A percentile compares a stretch with the other conserved stretches of the same genome.
Evolutionary conservation across 768 basidiomycete genomes (phyloP).

Genomic region (Dacryopinax spathularia): DNA sequence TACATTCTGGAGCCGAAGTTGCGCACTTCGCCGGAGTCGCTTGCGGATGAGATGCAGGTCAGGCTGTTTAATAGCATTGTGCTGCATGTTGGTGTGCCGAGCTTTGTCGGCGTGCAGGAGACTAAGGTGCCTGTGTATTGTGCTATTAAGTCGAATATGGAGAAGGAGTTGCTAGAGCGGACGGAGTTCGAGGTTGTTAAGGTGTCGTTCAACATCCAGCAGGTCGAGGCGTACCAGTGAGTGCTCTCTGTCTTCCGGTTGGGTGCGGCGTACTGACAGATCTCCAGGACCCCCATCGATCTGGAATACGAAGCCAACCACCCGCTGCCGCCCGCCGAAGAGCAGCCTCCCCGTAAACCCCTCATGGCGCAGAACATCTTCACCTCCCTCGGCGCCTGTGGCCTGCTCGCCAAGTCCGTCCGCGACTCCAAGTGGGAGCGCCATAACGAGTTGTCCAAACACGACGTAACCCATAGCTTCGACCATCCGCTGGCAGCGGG

Average conservation of each 20-base stretch:
- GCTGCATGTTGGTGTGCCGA: neutral
- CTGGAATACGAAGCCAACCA: neutral
- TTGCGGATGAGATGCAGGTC: neutral
- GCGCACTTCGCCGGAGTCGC: neutral
- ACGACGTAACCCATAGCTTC: neutral
- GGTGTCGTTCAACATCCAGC: neutral
- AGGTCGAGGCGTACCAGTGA: neutral
- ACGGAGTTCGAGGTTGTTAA: neutral
- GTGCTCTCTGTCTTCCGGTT: neutral
- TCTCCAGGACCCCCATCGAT: neutral
- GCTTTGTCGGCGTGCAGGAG: neutral
- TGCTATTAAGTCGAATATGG: neutral
- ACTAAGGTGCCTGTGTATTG: neutral
- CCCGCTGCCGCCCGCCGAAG: neutral
- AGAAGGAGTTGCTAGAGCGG: neutral
- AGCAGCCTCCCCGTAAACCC: neutral
- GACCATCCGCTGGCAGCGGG: neutral
- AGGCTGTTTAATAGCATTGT: neutral
- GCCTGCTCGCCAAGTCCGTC: neutral
- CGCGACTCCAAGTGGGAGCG: neutral
- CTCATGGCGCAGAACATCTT: conserved; percentile 2
- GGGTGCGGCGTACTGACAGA: neutral
- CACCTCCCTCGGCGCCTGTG: neutral
- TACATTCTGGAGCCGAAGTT: neutral
- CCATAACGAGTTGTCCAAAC: neutral